Evolutionary conservation across 2,329 filamentous ascomycete species (phyloP), one percentile per base, ranked within the genome.

Genomic region (Trichoderma brevicompactum): DNA sequence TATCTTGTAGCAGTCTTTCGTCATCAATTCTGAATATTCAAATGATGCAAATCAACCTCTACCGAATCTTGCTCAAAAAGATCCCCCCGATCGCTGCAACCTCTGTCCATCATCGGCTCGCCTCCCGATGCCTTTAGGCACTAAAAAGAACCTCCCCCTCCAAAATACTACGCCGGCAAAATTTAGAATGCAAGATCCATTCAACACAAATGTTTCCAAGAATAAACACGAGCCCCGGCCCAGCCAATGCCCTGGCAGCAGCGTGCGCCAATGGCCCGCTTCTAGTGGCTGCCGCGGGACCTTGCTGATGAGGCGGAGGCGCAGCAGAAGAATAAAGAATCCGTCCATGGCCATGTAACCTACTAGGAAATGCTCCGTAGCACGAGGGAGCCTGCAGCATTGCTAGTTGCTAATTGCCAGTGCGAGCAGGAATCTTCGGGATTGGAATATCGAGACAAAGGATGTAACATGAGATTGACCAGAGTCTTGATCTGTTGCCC

Each of bases 211-310:
- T 6, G 46, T 61, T 61, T 61, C 58, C 48, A 61, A 61, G 46
- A 52, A 61, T 61, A 61, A 61, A 52, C 58, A 61, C 58, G 58
- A 61, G 58, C 23, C 50, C 28, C 32, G 28, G 40, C 28, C 40
- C 50, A 64, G 50, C 60, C 61, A 63, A 54, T 54, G 60, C 63
- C 63, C 53, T 59, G 53, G 49, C 23, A 28, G 23, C 23, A 59
- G 32, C 63, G 55, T 65, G 63, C 46, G n/a, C 54, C 44, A 34
- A 50, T 65, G 36, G 44, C 63, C 54, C 44, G 63, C 63, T 65
- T 15, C 15, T 60, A 65, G 63, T 65, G 63, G 63, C 63, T 59
- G 41, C 46, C 23, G 23, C 23, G 43, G 54, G 59, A 62, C 50
- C 61, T 54, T 19, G 43, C 17, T 46, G 50, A 34, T 55, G 43